Evolutionary conservation across 192 early-diverging fungal species (phyloP), one percentile per base, ranked within the genome.

Genomic region (Entophlyctis luteolus): DNA sequence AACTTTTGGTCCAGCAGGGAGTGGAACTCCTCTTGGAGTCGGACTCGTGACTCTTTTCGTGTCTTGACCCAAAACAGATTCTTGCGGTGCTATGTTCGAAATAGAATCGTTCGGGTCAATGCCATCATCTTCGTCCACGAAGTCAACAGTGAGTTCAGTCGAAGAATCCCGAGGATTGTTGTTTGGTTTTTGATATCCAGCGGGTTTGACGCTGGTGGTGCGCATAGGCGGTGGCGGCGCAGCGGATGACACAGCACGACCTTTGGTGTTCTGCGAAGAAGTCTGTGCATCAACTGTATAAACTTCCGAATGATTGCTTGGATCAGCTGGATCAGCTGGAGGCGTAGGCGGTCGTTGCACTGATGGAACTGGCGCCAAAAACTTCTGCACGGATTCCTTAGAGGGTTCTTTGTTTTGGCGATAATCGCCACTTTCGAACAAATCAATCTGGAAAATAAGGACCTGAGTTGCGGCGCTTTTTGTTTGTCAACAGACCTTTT

Each of bases 61-160:
- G n/a, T n/a, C n/a, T n/a, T n/a, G n/a, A 12, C 10, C 35, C 22
- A 32, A 10, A 14, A 12, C 57, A 10, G 57, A n/a, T 25, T 66
- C 37, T n/a, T 54, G 63, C 22, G 63, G 63, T 27, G 63, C 63
- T 29, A 71, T 49, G 37, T 71, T 71, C 8, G 60, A 65, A 38
- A 71, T 65, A 28, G 70, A 71, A 54, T 71, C 70, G 32, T 34
- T 33, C 20, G 70, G 70, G 0, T 33, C n/a, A 27, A 71, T 52
- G 27, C 53, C 62, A 14, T 33, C 20, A 4, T 54, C 37, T 22
- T 39, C 29, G 18, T 37, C 16, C 6, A 32, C 27, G 27, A 23
- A 23, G 10, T 57, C 55, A 14, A 31, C 31, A 14, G n/a, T n/a
- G n/a, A n/a, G n/a, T n/a, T 31, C 55, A 27, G 55, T n/a, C 33